phyloP scores from a whole-genome alignment of 2,329 filamentous ascomycete genomes.

The Waltergamsia citrina region DNA sequence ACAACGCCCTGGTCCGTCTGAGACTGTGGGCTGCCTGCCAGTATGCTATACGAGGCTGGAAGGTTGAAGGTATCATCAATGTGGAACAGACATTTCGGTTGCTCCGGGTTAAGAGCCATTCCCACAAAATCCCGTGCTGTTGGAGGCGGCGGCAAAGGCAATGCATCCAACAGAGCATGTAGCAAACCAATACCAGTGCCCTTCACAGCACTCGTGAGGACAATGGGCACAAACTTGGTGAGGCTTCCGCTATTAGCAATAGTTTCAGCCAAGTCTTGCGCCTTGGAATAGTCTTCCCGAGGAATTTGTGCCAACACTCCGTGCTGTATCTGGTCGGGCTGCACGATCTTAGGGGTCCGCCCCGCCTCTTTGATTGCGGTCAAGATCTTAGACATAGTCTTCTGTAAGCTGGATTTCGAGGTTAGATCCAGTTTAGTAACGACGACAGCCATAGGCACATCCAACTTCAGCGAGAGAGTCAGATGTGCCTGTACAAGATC shows the following conservation, averaged over 20 bases:
- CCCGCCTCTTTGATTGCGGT: constrained; percentile 69
- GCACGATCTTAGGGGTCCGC: constrained; percentile 66
- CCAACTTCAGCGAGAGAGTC: constrained; percentile 72
- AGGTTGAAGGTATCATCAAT: constrained; percentile 84
- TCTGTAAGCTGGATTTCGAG: constrained; percentile 59
- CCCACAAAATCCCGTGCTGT: constrained; percentile 46
- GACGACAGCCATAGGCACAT: constrained; percentile 67
- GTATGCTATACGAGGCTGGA: constrained; percentile 43
- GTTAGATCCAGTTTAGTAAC: constrained; percentile 90
- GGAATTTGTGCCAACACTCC: constrained; percentile 45
- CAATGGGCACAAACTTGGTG: constrained; percentile 61
- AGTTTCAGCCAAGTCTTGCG: constrained; percentile 42
- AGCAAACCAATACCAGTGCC: constrained; percentile 73
- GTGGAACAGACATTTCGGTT: constrained; percentile 65
- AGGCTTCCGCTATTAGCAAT: constrained; percentile 33
- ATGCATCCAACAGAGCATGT: constrained; percentile 68
- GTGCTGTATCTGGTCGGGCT: constrained; percentile 36
- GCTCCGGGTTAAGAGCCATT: constrained; percentile 45
- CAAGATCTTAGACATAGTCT: constrained; percentile 63
- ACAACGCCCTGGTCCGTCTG: constrained; percentile 52
- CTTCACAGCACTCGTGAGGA: constrained; percentile 79
- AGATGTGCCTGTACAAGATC: constrained; percentile 74
- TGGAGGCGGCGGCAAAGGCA: constrained; percentile 58
- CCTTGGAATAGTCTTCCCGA: constrained; percentile 44
- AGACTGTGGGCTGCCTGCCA: constrained; percentile 8